Evolutionary conservation across 2,329 filamentous ascomycete species (phyloP).

Genomic region (Monosporascus sp.): DNA sequence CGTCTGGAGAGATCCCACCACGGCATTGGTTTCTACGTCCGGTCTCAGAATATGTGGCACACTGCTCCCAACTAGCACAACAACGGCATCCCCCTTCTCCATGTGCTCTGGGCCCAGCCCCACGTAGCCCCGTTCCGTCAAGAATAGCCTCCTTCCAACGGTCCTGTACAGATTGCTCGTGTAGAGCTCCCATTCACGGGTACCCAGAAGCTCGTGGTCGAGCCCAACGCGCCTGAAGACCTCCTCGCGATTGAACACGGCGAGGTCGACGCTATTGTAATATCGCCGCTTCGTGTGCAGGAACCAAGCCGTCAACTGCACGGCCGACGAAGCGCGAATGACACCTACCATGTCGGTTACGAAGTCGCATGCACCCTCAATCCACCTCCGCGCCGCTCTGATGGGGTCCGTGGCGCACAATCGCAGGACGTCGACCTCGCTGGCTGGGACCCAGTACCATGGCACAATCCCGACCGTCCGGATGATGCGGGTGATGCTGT

Average conservation of each 20-base stretch:
- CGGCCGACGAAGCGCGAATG: not conserved
- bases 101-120: conserved; percentile 22
- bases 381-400: conserved; percentile 1
- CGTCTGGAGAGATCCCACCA: not conserved
- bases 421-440: conserved; percentile 7
- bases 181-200: conserved; percentile 6
- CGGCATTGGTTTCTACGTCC: not conserved
- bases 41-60: conserved; percentile 22
- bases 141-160: conserved; percentile 16
- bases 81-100: conserved; percentile 19
- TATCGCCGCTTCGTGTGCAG: not conserved
- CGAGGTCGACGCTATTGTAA: not conserved
- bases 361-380: not conserved
- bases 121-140: conserved; percentile 22
- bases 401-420: conserved; percentile 9
- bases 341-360: conserved; percentile 2
- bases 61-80: conserved; percentile 23
- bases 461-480: conserved; percentile 6
- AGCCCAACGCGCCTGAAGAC: conserved; percentile 1
- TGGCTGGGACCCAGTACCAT: conserved; percentile 10
- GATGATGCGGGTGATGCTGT: conserved; percentile 7
- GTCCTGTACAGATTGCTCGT: conserved; percentile 7
- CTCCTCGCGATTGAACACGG: not conserved
- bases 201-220: not conserved
- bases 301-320: not conserved